Percentiles rank a stretch among this genome's conserved stretches.
Conservation (phyloP, 176 grass and related monocot species). For the Pharus latifolius region DNA sequence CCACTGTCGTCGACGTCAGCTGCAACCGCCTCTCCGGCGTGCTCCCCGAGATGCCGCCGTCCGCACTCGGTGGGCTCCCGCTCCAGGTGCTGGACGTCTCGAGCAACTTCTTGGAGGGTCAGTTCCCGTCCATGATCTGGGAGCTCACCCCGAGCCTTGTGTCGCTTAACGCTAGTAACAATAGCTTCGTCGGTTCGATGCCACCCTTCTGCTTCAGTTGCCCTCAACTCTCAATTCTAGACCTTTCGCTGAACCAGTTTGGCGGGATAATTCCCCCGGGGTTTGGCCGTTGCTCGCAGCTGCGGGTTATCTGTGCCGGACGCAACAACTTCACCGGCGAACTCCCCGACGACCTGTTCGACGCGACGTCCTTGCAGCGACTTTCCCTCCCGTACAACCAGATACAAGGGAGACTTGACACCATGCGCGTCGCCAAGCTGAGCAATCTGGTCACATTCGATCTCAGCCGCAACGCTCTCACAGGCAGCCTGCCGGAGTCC, state of each 20-base stretch:
- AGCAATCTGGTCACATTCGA: constrained; percentile 16
- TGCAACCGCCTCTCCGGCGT: constrained; percentile 25
- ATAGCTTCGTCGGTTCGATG: constrained; percentile 25
- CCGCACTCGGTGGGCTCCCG: background rate
- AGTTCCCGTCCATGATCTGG: constrained; percentile 32
- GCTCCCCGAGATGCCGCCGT: background rate
- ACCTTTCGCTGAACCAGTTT: constrained; percentile 24
- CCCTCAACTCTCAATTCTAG: constrained; percentile 15
- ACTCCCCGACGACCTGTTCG: constrained; percentile 35
- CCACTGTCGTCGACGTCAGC: constrained; percentile 32
- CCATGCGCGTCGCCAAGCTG: background rate
- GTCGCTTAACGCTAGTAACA: constrained; percentile 34
- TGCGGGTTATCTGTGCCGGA: constrained; percentile 10
- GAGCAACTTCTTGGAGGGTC: constrained; percentile 23
- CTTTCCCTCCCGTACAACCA: constrained; percentile 9
- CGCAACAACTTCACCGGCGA: constrained; percentile 34
- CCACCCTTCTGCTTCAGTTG: constrained; percentile 7
- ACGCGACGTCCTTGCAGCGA: constrained; percentile 21
- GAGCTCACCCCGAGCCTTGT: constrained; percentile 1
- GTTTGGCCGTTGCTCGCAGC: constrained; percentile 20
- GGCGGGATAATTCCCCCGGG: background rate
- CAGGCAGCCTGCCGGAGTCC: constrained; percentile 21
- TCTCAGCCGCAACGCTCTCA: constrained; percentile 4
- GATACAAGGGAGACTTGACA: constrained; percentile 17
- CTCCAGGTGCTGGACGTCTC: constrained; percentile 35